Base-by-base conservation (phyloP, 2,329 filamentous ascomycete genomes). In the Pyrenochaeta sp. region DNA sequence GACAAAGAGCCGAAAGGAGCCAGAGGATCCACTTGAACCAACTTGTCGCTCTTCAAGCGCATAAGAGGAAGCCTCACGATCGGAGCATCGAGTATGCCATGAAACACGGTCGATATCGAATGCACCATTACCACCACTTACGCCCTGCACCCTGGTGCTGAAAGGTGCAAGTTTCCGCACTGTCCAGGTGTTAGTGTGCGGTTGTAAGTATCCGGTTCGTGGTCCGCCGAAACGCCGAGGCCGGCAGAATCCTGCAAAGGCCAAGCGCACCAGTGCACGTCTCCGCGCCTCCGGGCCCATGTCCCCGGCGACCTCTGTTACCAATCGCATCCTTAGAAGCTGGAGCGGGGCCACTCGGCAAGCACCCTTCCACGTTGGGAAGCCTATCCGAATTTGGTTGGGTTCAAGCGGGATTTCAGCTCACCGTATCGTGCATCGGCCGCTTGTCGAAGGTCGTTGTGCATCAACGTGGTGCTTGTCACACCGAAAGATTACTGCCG, bases 1-100 rank as follows among this genome's bases (percentile, higher is more conserved):
- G 59, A 50, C 24, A 56, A 34, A 46, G 46, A 56, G 45, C 55
- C 59, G 59, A 61, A 53, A 58, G 52, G 32, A 42, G 42, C 51
- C 5, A 52, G 52, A 39, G 52, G 51, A 50, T 34, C 45, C 45
- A 36, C 45, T 34, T 13, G 30, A 27, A 22, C 28, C 27, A n/a
- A 34, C n/a, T 22, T 61, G 52, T 55, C 53, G 36, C 30, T 40
- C 25, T 50, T 39, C 58, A 27, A 40, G 45, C 44, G 45, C 42
- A 28, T 24, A 22, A 15, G 42, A 15, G 42, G 15, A 28, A 44
- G 25, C 13, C 25, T 44, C 24, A 27, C 40, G 40, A 25, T 13
- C 42, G 42, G 25, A 27, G 15, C 24, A 22, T 27, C 25, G 28
- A 44, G 24, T 10, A 44, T 22, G 13, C 40, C 3, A 44, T 28